phyloP scores from a whole-genome alignment of 148 eudicot genomes.

The Oxyria digyna region DNA sequence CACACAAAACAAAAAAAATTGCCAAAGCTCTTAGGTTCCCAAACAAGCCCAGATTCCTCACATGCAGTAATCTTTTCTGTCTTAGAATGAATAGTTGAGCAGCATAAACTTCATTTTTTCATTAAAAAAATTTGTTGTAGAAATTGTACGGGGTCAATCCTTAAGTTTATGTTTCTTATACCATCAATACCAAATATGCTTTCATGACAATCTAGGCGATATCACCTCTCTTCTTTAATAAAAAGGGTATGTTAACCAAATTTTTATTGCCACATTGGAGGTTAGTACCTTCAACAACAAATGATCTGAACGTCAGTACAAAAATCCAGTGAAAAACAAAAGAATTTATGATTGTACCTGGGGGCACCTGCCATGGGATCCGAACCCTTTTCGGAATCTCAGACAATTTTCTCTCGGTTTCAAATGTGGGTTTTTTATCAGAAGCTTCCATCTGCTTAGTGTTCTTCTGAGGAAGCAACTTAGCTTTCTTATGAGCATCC shows the following conservation, averaged over 20 bases:
- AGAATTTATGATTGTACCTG: slow-evolving; percentile 53
- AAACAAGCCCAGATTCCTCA: not conserved
- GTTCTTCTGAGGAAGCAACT: slow-evolving; percentile 24
- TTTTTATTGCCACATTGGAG: not conserved
- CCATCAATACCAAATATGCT: slow-evolving; percentile 1
- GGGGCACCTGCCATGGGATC: slow-evolving; percentile 70
- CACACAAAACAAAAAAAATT: not conserved
- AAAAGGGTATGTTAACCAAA: not conserved
- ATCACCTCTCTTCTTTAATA: not conserved
- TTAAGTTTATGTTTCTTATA: not conserved
- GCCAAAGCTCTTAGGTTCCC: not conserved
- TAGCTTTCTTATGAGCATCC: slow-evolving; percentile 47
- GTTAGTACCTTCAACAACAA: slow-evolving; percentile 12
- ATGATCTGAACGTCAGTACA: slow-evolving; percentile 18
- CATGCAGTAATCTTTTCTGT: not conserved
- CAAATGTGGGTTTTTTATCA: slow-evolving; percentile 24
- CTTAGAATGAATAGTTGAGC: not conserved
- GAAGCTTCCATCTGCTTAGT: slow-evolving; percentile 22
- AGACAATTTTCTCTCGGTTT: slow-evolving; percentile 32
- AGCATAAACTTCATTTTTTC: not conserved
- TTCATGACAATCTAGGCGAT: not conserved
- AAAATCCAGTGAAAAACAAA: slow-evolving; percentile 12
- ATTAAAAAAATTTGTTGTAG: not conserved
- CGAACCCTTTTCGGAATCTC: slow-evolving; percentile 55
- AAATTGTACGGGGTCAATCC: not conserved